These are phyloP conservation scores for Verticillium klebahnii DNA, from an alignment of 2,329 filamentous ascomycete species.

Conservation along the genomic window DNA sequence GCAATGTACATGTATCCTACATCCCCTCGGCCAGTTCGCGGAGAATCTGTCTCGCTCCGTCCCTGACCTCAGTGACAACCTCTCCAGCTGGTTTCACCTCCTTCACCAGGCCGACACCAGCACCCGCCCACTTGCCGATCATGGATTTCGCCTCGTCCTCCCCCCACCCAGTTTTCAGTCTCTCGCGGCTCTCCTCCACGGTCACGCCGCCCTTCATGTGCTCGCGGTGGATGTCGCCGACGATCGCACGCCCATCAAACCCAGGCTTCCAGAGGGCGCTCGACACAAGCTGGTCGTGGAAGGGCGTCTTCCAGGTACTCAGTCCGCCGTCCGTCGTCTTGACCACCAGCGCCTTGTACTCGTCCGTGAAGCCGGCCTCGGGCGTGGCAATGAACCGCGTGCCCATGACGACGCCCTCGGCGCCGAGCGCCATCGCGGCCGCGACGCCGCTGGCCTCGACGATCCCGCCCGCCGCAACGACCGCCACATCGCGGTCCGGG, in stretches of 20 bases:
- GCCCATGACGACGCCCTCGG: slow-evolving; percentile 38
- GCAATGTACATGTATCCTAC: not conserved
- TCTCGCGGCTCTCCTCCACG: slow-evolving; percentile 14
- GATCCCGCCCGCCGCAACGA: slow-evolving; percentile 59
- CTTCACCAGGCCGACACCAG: slow-evolving; percentile 40
- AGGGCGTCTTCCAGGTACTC: slow-evolving; percentile 41
- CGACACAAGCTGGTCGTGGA: slow-evolving; percentile 36
- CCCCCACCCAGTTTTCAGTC: slow-evolving; percentile 30
- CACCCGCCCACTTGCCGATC: slow-evolving; percentile 35
- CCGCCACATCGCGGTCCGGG: slow-evolving; percentile 23
- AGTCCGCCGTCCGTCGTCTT: slow-evolving; percentile 36
- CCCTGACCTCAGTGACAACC: slow-evolving; percentile 36
- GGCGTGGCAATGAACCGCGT: slow-evolving; percentile 40
- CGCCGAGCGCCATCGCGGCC: slow-evolving; percentile 47
- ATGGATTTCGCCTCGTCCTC: slow-evolving; percentile 26
- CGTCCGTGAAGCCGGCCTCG: slow-evolving; percentile 37
- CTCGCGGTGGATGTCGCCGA: slow-evolving; percentile 32
- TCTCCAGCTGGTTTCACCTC: slow-evolving; percentile 33
- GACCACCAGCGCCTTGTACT: slow-evolving; percentile 34
- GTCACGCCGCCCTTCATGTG: slow-evolving; percentile 15
- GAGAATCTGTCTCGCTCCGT: slow-evolving; percentile 29
- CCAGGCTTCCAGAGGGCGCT: slow-evolving; percentile 33
- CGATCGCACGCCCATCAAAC: slow-evolving; percentile 40
- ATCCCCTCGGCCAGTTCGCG: slow-evolving; percentile 19
- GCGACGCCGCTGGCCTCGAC: slow-evolving; percentile 50